Evolutionary conservation across 164 flowering plant genomes (phyloP).

Genomic region (Taxillus chinensis): DNA sequence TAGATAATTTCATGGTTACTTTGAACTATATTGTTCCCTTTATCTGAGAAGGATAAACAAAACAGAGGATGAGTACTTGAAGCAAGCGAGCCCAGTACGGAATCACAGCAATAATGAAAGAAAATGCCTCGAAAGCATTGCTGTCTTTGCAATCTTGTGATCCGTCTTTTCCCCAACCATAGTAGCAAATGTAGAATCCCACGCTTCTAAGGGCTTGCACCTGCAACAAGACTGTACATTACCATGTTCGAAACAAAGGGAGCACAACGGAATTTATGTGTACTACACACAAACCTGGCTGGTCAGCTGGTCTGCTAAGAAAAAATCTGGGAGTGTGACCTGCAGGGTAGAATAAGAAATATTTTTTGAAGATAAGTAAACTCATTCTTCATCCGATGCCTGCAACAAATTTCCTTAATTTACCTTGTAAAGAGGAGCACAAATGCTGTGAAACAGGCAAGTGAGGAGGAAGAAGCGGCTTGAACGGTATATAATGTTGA

Average conservation of each 20-base stretch:
- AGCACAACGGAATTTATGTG: background rate
- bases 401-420: background rate
- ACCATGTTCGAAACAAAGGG: too few relatives aligned
- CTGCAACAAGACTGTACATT: conserved; percentile 14
- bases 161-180: conserved; percentile 32
- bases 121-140: conserved; percentile 28
- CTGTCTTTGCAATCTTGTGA: conserved; percentile 9
- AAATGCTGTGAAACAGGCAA: conserved; percentile 33
- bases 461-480: conserved; percentile 43
- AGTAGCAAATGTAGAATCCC: conserved; percentile 48
- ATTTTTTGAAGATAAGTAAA: background rate
- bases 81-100: conserved; percentile 48
- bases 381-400: background rate
- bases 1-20: too few relatives aligned
- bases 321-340: conserved; percentile 49
- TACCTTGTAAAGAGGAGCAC: conserved; percentile 54
- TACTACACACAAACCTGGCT: conserved; percentile 36
- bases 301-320: conserved; percentile 49
- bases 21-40: too few relatives aligned
- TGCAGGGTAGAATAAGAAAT: conserved; percentile 11
- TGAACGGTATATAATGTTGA: conserved; percentile 41
- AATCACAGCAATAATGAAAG: conserved; percentile 33
- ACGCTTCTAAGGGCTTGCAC: conserved; percentile 40
- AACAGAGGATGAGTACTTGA: conserved; percentile 24
- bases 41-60: too few relatives aligned